phyloP scores from a whole-genome alignment of 257 asterid genomes.

The Dorcoceras hygrometricum region DNA sequence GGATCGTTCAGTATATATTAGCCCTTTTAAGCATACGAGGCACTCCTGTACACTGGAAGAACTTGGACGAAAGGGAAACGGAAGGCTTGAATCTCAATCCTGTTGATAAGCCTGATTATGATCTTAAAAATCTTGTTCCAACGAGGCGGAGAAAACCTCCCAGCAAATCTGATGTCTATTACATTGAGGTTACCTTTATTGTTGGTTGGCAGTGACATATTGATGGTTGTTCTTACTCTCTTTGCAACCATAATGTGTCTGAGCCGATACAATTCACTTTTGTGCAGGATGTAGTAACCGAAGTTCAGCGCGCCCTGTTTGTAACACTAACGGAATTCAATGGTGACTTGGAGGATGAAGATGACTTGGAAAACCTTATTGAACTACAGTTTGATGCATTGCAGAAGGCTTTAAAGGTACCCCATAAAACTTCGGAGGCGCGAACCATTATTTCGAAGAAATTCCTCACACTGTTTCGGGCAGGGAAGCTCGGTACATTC shows the following conservation, averaged over 20 bases:
- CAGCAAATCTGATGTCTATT: slow-evolving; percentile 47
- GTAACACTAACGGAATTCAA: slow-evolving; percentile 49
- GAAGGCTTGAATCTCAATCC: slow-evolving; percentile 31
- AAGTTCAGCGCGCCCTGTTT: slow-evolving; percentile 60
- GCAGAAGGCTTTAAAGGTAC: slow-evolving; percentile 64
- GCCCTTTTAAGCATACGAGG: slow-evolving; percentile 80
- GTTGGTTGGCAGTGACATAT: neutral
- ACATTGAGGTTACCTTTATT: slow-evolving; percentile 56
- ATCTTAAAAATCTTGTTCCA: slow-evolving; percentile 58
- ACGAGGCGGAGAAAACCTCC: slow-evolving; percentile 43
- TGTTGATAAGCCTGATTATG: slow-evolving; percentile 47
- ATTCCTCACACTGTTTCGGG: slow-evolving; percentile 71
- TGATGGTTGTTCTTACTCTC: neutral
- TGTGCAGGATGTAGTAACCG: slow-evolving; percentile 61
- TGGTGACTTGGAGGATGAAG: slow-evolving; percentile 71
- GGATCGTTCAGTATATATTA: slow-evolving; percentile 72
- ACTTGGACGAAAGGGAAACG: slow-evolving; percentile 29
- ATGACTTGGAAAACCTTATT: slow-evolving; percentile 66
- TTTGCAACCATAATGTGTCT: neutral
- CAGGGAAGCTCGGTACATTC: slow-evolving; percentile 80
- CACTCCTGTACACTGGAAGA: slow-evolving; percentile 89
- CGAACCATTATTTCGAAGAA: slow-evolving; percentile 66
- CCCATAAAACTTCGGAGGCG: slow-evolving; percentile 68
- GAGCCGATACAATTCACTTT: neutral
- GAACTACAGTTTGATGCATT: slow-evolving; percentile 75